Base-by-base conservation (phyloP, 148 eudicot genomes). In the Spergularia marina region DNA sequence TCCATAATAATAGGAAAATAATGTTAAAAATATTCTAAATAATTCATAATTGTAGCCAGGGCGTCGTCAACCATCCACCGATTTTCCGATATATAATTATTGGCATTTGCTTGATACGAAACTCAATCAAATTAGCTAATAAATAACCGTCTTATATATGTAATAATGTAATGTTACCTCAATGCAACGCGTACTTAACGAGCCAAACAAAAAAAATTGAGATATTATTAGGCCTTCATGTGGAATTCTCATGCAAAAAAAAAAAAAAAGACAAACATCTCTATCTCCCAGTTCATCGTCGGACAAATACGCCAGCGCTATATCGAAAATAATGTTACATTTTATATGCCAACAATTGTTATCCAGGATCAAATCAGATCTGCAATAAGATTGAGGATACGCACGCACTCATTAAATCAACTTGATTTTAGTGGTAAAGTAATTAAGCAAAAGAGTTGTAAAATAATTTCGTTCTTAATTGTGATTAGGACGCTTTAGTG, bases 361-460 rank as follows among this genome's bases (percentile, higher is more conserved):
- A 53, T 40, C 58, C 36, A 69, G 21, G 68, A 64, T 64, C 68
- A 23, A 25, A 52, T 68, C 44, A n/a, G 39, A 69, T 69, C 72
- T 69, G 40, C 57, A 7, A 69, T 18, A 69, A 69, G 72, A 69
- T 69, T 69, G 58, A 23, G 56, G 36, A 51, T 23, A 21, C 40
- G 56, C 20, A 52, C 57, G 36, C 36, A 30, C 36, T 1, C 4
- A 30, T 69, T 52, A 18, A 69, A 52, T 69, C 1, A 41, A 40
- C 7, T 66, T 41, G 25, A 69, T 52, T 51, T 21, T 3, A 21
- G 52, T 69, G 2, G 34, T 51, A 67, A 69, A 39, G 25, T 51
- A 69, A 39, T 23, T 51, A 53, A 69, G 40, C 40, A 69, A 69
- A 51, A 21, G 18, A 7, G 36, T 23, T 23, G 23, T 69, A 6